Conservation (phyloP, 2,329 filamentous ascomycete genomes). For the Alternaria brassicae region DNA sequence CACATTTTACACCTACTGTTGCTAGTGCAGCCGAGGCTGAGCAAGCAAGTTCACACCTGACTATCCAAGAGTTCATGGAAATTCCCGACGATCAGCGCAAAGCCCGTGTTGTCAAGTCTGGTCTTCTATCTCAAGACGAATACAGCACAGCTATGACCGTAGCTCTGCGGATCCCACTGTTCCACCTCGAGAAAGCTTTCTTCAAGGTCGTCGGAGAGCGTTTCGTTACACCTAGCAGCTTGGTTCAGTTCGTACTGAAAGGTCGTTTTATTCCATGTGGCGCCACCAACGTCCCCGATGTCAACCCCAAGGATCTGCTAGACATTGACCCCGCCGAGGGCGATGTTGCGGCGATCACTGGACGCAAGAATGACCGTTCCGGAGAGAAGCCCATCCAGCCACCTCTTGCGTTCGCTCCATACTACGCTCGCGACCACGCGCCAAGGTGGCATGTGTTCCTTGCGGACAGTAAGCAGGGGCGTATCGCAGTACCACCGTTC, state of each 20-base stretch:
- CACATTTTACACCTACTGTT: conserved; percentile 75
- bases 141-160: conserved; percentile 78
- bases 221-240: conserved; percentile 86
- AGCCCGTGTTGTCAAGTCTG: conserved; percentile 71
- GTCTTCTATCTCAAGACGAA: conserved; percentile 75
- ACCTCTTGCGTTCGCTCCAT: conserved; percentile 87
- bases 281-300: conserved; percentile 72
- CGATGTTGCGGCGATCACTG: conserved; percentile 84
- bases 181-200: conserved; percentile 89
- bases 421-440: conserved; percentile 86
- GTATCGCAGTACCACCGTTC: conserved; percentile 95
- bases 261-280: conserved; percentile 92
- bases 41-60: conserved; percentile 67
- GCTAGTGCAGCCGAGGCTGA: conserved; percentile 74
- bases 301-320: conserved; percentile 81
- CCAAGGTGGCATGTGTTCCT: conserved; percentile 96
- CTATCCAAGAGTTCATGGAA: conserved; percentile 88
- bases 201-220: conserved; percentile 98
- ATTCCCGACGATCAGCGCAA: conserved; percentile 77
- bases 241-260: conserved; percentile 95
- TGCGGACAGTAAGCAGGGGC: conserved; percentile 90
- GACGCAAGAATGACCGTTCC: conserved; percentile 72
- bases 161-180: conserved; percentile 81
- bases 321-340: conserved; percentile 93
- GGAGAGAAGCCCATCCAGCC: conserved; percentile 73